Evolutionary conservation across 2,329 filamentous ascomycete genomes (phyloP).

Genomic region (Pseudogymnoascus sp.): DNA sequence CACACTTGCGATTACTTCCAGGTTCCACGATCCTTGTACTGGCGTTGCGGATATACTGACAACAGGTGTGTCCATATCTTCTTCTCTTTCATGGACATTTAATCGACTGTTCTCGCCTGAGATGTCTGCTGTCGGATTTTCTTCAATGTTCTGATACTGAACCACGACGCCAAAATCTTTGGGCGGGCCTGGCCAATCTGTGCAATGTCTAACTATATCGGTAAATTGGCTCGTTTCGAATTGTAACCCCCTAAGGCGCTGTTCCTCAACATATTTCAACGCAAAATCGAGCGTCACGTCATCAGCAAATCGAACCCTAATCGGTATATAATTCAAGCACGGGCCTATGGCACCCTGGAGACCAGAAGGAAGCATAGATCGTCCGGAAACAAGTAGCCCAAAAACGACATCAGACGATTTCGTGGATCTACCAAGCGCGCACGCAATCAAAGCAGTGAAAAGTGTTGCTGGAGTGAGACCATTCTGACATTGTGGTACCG

Average conservation of each 20-base stretch:
- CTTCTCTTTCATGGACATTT: too few relatives aligned
- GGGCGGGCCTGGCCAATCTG: constrained; percentile 28
- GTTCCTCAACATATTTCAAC: constrained; percentile 27
- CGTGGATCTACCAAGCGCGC: constrained; percentile 33
- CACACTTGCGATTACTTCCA: too few relatives aligned
- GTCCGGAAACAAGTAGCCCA: constrained; percentile 36
- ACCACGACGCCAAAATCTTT: constrained; percentile 30
- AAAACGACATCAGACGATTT: constrained; percentile 34
- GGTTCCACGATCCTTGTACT: too few relatives aligned
- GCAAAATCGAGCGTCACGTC: constrained; percentile 29
- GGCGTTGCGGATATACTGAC: too few relatives aligned
- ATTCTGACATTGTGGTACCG: constrained; percentile 24
- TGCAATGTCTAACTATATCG: constrained; percentile 31
- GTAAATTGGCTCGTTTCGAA: constrained; percentile 29
- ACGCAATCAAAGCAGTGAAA: constrained; percentile 37
- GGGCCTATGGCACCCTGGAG: constrained; percentile 37
- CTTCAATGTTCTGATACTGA: constrained; percentile 34
- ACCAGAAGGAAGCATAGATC: constrained; percentile 32
- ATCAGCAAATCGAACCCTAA: constrained; percentile 33
- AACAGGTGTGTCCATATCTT: too few relatives aligned
- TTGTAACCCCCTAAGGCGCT: constrained; percentile 20
- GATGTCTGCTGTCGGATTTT: constrained; percentile 13
- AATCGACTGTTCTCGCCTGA: too few relatives aligned
- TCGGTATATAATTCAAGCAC: constrained; percentile 38
- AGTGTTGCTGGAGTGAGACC: constrained; percentile 37